Evolutionary conservation across 345 rosid species (phyloP).

Genomic region (Citrus australasica): DNA sequence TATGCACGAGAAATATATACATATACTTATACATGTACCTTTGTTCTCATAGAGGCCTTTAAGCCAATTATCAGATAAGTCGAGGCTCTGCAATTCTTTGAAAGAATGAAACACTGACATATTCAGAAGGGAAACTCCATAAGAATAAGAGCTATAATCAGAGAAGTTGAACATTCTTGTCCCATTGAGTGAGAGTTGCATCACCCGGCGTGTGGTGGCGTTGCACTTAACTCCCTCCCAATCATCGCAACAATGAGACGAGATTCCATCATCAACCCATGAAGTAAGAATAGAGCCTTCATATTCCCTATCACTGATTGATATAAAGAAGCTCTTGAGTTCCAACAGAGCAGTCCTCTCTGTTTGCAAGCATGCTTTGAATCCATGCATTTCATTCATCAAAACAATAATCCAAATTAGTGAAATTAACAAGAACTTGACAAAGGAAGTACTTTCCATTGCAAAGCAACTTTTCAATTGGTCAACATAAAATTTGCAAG

Average conservation of each 20-base stretch:
- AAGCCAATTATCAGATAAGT: not conserved
- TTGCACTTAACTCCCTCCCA: too few species aligned
- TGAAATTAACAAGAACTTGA: not conserved
- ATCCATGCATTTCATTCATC: not conserved
- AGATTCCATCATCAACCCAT: too few species aligned
- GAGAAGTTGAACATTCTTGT: too few species aligned
- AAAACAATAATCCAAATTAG: not conserved
- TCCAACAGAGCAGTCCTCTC: too few species aligned
- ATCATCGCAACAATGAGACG: too few species aligned
- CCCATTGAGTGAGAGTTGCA: not conserved
- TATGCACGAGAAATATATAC: too few species aligned
- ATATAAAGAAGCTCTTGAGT: too few species aligned
- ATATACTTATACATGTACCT: not conserved
- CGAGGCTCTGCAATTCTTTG: not conserved
- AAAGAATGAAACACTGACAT: slow-evolving; percentile 15
- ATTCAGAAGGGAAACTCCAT: not conserved
- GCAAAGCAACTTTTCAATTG: too few species aligned
- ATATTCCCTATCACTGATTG: too few species aligned
- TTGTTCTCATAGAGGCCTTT: not conserved
- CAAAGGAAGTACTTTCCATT: not conserved
- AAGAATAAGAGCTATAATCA: too few species aligned
- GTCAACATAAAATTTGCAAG: too few species aligned
- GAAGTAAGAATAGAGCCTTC: too few species aligned
- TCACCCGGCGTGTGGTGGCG: not conserved
- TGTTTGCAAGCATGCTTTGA: not conserved